phyloP scores from a whole-genome alignment of 2,329 filamentous ascomycete genomes.

The Pseudodiploospora longispora region DNA sequence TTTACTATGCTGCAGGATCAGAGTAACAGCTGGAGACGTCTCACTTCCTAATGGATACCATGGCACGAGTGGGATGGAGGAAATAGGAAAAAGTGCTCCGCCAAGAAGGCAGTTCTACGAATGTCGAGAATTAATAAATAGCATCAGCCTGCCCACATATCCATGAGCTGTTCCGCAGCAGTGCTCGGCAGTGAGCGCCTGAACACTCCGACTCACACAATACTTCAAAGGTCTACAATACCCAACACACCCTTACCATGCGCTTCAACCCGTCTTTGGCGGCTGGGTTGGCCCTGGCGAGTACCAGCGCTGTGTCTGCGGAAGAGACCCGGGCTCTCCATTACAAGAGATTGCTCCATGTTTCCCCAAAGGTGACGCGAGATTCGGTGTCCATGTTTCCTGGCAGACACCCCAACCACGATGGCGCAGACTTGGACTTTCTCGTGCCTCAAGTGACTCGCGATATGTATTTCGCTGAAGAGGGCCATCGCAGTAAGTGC shows the following conservation, averaged over 20 bases:
- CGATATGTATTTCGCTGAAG: conserved; percentile 1
- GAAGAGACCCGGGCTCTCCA: neutral
- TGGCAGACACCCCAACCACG: neutral
- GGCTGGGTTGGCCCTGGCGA: neutral
- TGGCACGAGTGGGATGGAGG: no score
- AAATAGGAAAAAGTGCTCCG: no score
- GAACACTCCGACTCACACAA: no score
- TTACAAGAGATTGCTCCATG: neutral
- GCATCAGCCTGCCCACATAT: no score
- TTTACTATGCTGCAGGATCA: no score
- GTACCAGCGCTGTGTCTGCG: neutral
- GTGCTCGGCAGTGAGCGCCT: no score
- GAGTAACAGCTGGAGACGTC: no score
- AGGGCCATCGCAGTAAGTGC: conserved; percentile 4
- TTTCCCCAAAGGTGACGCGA: neutral
- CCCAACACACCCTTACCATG: neutral
- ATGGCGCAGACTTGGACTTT: neutral
- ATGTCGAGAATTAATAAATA: no score
- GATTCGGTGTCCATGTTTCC: neutral
- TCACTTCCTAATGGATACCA: no score
- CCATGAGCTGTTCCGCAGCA: no score
- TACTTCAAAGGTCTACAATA: neutral
- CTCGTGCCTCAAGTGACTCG: neutral
- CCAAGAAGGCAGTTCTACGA: no score
- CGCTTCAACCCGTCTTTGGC: neutral